phyloP scores from a whole-genome alignment of 352 stramenopile species.

The Peronospora farinosa region DNA sequence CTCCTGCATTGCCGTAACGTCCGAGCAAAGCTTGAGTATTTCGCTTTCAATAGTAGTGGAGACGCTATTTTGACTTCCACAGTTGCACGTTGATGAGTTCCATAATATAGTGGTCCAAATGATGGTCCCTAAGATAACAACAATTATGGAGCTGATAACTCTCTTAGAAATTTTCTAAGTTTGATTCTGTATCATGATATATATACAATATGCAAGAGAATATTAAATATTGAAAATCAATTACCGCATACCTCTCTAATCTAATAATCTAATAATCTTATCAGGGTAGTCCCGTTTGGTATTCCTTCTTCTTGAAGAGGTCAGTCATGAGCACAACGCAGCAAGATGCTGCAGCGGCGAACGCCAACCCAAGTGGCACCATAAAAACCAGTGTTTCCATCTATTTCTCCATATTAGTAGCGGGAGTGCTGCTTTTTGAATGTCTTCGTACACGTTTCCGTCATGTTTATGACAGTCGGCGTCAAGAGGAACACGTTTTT shows the following conservation, averaged over 20 bases:
- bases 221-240: too few species aligned
- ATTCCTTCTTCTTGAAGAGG: too few species aligned
- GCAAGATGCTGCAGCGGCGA: conserved; percentile 40
- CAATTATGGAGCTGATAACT: too few species aligned
- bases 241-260: too few species aligned
- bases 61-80: conserved; percentile 65
- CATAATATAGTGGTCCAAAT: conserved; percentile 50
- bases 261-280: too few species aligned
- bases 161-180: too few species aligned
- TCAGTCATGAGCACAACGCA: conserved; percentile 39
- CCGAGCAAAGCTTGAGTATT: conserved; percentile 27
- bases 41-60: conserved; percentile 51
- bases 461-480: conserved; percentile 49
- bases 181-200: too few species aligned
- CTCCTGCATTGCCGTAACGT: conserved; percentile 24
- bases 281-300: too few species aligned
- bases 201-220: too few species aligned
- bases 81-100: conserved; percentile 49
- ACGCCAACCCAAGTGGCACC: conserved; percentile 60
- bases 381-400: conserved; percentile 62
- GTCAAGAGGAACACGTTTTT: conserved; percentile 27
- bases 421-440: conserved; percentile 57
- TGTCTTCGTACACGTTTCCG: conserved; percentile 45
- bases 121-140: too few species aligned
- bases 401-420: conserved; percentile 49